Evolutionary conservation across 176 grass and related monocot species (phyloP).

Genomic region (Stipa capillata): DNA sequence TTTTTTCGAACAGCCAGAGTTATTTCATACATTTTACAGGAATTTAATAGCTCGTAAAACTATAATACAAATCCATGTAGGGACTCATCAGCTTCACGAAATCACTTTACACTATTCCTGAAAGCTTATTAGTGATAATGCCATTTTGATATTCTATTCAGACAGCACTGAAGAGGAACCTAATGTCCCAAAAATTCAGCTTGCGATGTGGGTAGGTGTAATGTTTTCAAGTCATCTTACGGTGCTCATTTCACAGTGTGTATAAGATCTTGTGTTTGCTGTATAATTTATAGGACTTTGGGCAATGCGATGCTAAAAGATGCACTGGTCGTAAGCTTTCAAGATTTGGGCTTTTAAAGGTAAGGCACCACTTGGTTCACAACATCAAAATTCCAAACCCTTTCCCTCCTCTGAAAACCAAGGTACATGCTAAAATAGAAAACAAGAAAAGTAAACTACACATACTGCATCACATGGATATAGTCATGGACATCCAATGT

Average conservation of each 20-base stretch:
- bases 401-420: neutral
- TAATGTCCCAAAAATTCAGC: slow-evolving; percentile 55
- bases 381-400: neutral
- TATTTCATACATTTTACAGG: neutral
- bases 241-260: neutral
- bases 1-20: too few species aligned
- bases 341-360: slow-evolving; percentile 87
- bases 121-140: neutral
- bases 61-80: neutral
- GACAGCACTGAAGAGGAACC: slow-evolving; percentile 41
- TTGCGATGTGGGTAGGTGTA: slow-evolving; percentile 96
- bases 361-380: slow-evolving; percentile 9
- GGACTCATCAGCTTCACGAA: neutral
- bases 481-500: neutral
- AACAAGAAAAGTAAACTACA: neutral
- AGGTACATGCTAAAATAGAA: neutral
- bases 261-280: neutral
- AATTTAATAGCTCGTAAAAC: neutral
- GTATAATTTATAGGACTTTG: slow-evolving; percentile 59
- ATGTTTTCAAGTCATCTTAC: neutral
- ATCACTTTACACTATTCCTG: neutral
- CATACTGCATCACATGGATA: neutral
- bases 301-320: slow-evolving; percentile 85
- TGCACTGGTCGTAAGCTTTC: slow-evolving; percentile 96
- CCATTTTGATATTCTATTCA: slow-evolving; percentile 24